Evolutionary conservation across 768 basidiomycete genomes (phyloP).

Genomic region (Hygrophorus pudorinus): DNA sequence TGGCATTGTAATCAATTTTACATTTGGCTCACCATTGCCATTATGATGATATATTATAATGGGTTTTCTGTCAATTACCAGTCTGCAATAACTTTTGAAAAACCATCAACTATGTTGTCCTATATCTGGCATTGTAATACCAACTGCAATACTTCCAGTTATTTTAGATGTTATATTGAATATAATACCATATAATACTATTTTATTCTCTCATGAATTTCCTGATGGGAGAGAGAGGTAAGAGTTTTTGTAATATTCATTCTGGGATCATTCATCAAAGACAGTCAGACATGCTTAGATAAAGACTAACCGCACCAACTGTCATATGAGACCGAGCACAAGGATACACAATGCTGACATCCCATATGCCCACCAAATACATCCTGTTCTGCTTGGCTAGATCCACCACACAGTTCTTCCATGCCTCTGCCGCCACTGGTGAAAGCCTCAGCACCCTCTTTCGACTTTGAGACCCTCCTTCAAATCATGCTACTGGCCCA

Average conservation of each 20-base stretch:
- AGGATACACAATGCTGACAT: conserved; percentile 92
- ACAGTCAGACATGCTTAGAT: not conserved
- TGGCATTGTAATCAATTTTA: too few relatives aligned
- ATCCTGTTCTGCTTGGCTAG: conserved; percentile 88
- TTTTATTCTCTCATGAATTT: too few relatives aligned
- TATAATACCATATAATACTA: too few relatives aligned
- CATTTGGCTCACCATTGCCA: too few relatives aligned
- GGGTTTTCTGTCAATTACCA: too few relatives aligned
- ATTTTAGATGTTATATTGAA: too few relatives aligned
- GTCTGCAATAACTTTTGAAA: too few relatives aligned
- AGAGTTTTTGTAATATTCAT: conserved; percentile 90
- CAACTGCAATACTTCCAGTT: too few relatives aligned
- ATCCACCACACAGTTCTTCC: conserved; percentile 84
- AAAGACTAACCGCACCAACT: conserved; percentile 73
- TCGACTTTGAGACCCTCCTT: conserved; percentile 94
- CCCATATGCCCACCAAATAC: conserved; percentile 96
- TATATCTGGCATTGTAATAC: too few relatives aligned
- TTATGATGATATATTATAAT: too few relatives aligned
- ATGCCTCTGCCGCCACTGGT: conserved; percentile 23
- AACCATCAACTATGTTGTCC: too few relatives aligned
- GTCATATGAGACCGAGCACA: conserved; percentile 95
- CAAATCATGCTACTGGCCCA: conserved; percentile 93
- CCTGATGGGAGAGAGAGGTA: conserved; percentile 58
- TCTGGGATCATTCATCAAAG: too few relatives aligned
- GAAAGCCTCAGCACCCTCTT: conserved; percentile 42